Evolutionary conservation across 495 filamentous ascomycete genomes (phyloP), one percentile per base, ranked within the genome.

Genomic region (Haplographium delicatum): DNA sequence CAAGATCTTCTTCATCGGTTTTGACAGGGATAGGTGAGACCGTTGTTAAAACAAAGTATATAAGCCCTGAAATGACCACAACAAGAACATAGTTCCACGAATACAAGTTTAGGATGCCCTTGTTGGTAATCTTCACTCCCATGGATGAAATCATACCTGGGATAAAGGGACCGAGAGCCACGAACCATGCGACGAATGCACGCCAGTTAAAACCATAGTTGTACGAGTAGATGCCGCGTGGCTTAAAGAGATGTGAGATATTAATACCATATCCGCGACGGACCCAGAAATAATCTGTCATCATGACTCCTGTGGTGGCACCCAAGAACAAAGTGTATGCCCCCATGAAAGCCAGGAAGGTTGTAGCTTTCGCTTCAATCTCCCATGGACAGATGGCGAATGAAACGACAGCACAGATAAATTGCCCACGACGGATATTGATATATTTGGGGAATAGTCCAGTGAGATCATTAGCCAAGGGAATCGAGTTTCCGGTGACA

Each of bases 381-480:
- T 74, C 65, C 74, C 73, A 77, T 2, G 74, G 74, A 26, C 68
- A 64, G 27, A 71, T 68, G 11, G 67, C 67, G 20, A 73, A 54
- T 11, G 68, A 67, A 23, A 73, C 52, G 19, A 74, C 45, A 35
- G 66, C 64, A 19, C 60, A 62, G 35, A 72, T 57, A 47, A 65
- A 69, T 5, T 60, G 62, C 7, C 72, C 72, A 20, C 72, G 70
- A 11, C 69, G 62, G 34, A 74, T 72, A 47, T 73, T 71, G 57
- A 75, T 73, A 50, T 70, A 74, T 34, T 61, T 62, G 5, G 72
- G 70, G 52, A 64, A 69, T 8, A 70, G 51, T 2, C 66, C 67
- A 5, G 71, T 67, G 24, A 72, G 47, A 33, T 73, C 72, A 19
- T 19, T 23, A 20, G 38, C 38, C 1, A 41, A 41, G 0, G 38